A percentile compares a stretch with the other conserved stretches of the same genome.
Conservation (phyloP, 108 stramenopile genomes). For the Conticribra guillardii region DNA sequence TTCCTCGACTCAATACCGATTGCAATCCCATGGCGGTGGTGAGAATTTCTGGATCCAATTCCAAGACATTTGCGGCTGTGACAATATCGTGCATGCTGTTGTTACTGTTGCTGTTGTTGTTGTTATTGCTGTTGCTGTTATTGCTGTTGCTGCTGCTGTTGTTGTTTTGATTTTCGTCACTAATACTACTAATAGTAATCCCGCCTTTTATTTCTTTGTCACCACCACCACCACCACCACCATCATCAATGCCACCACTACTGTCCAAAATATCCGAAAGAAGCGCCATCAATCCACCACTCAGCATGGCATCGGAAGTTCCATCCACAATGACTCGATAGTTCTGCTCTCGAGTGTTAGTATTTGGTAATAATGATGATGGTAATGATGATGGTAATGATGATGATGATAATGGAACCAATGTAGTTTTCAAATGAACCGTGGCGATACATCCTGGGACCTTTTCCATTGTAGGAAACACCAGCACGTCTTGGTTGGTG, state of each 20-base stretch:
- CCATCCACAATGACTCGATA: slow-evolving; percentile 57
- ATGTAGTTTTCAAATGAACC: slow-evolving; percentile 58
- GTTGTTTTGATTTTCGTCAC: no score
- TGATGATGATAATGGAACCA: slow-evolving; percentile 17
- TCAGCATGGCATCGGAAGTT: slow-evolving; percentile 74
- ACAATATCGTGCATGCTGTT: slow-evolving; percentile 16
- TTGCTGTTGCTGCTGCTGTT: no score
- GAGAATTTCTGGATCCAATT: slow-evolving; percentile 55
- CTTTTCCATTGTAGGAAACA: slow-evolving; percentile 29
- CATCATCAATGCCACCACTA: not conserved
- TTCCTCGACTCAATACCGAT: slow-evolving; percentile 60
- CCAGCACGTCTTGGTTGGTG: not conserved
- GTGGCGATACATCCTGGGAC: slow-evolving; percentile 85
- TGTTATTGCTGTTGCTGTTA: no score
- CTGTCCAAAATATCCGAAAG: slow-evolving; percentile 36
- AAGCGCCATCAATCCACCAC: slow-evolving; percentile 70
- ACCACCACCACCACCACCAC: not conserved
- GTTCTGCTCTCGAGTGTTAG: slow-evolving; percentile 11
- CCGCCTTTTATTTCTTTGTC: no score
- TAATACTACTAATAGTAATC: no score
- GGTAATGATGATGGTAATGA: not conserved
- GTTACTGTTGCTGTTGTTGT: no score
- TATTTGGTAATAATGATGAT: not conserved
- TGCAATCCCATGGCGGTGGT: slow-evolving; percentile 63
- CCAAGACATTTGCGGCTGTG: slow-evolving; percentile 51